Conservation (phyloP, 2,329 filamentous ascomycete species). For the Arthrocladium fulminans region DNA sequence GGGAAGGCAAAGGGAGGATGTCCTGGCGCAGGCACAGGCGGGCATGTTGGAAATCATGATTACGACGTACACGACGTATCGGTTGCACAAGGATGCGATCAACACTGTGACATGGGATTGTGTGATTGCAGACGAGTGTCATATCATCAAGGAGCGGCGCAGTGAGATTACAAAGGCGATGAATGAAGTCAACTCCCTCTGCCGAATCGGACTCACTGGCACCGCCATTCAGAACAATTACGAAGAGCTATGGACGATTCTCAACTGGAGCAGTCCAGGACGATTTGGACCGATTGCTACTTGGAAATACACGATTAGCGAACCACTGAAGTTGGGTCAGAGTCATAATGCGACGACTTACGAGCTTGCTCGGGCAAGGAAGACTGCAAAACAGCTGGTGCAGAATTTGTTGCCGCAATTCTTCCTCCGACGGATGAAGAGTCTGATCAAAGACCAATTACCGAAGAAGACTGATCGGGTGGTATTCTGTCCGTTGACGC, state of each 20-base stretch:
- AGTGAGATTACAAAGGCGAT: constrained; percentile 77
- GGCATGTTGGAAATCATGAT: constrained; percentile 84
- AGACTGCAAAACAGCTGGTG: constrained; percentile 74
- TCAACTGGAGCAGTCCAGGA: constrained; percentile 94
- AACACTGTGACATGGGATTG: constrained; percentile 90
- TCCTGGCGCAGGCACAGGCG: constrained; percentile 61
- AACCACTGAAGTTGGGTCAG: constrained; percentile 77
- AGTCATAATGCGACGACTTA: constrained; percentile 81
- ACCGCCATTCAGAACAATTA: constrained; percentile 98
- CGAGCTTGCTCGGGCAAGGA: constrained; percentile 71
- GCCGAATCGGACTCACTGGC: constrained; percentile 84
- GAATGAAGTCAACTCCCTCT: constrained; percentile 82
- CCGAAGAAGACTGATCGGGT: constrained; percentile 92
- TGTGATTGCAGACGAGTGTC: constrained; percentile 89
- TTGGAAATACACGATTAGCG: constrained; percentile 70
- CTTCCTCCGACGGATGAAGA: constrained; percentile 88
- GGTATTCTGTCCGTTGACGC: constrained; percentile 86
- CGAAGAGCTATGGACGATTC: constrained; percentile 87
- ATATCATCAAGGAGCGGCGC: constrained; percentile 70
- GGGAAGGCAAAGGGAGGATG: constrained; percentile 54
- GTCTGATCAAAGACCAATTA: constrained; percentile 79
- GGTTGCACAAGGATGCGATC: constrained; percentile 62
- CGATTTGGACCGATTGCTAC: constrained; percentile 56
- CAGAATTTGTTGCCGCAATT: constrained; percentile 80
- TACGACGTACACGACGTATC: constrained; percentile 86